These are phyloP conservation scores for Phytophthora foliorum DNA, from an alignment of 352 stramenopile genomes.

Conservation along the genomic window DNA sequence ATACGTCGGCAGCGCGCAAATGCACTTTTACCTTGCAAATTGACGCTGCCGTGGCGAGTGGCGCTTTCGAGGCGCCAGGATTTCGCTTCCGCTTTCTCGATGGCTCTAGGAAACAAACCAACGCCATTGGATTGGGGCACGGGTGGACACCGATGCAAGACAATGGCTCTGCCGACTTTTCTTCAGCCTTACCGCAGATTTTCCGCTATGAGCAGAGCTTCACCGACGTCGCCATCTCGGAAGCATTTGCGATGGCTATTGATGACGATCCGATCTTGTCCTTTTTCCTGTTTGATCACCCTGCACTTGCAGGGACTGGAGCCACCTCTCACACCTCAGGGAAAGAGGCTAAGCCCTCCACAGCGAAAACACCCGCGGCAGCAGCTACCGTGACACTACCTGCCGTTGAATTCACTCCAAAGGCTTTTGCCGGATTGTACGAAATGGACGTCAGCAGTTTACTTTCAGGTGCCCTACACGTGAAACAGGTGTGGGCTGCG, in stretches of 20 bases:
- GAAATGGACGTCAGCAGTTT: conserved; percentile 74
- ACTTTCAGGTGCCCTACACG: conserved; percentile 38
- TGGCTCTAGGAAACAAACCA: conserved; percentile 65
- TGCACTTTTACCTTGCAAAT: conserved; percentile 74
- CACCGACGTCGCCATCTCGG: conserved; percentile 53
- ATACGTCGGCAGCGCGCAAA: conserved; percentile 38
- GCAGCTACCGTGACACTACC: conserved; percentile 7
- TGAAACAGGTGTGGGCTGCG: conserved; percentile 60
- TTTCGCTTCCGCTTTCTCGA: conserved; percentile 84
- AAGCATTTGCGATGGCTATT: conserved; percentile 53
- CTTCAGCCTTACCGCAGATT: conserved; percentile 2
- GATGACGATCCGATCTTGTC: conserved; percentile 72
- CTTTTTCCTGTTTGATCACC: conserved; percentile 73
- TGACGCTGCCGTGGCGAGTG: conserved; percentile 53
- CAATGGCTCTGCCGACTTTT: not conserved
- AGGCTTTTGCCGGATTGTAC: conserved; percentile 60
- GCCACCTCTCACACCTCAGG: conserved; percentile 11
- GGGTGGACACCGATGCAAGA: conserved; percentile 44
- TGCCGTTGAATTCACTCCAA: conserved; percentile 23
- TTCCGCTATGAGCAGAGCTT: conserved; percentile 65
- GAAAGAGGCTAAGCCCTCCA: conserved; percentile 50
- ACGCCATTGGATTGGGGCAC: conserved; percentile 34
- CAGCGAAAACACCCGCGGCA: conserved; percentile 11
- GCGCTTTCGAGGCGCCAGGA: conserved; percentile 52
- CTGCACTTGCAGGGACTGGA: conserved; percentile 28